Base-by-base conservation (phyloP, 495 filamentous ascomycete species). In the Aspergillus diversus region DNA sequence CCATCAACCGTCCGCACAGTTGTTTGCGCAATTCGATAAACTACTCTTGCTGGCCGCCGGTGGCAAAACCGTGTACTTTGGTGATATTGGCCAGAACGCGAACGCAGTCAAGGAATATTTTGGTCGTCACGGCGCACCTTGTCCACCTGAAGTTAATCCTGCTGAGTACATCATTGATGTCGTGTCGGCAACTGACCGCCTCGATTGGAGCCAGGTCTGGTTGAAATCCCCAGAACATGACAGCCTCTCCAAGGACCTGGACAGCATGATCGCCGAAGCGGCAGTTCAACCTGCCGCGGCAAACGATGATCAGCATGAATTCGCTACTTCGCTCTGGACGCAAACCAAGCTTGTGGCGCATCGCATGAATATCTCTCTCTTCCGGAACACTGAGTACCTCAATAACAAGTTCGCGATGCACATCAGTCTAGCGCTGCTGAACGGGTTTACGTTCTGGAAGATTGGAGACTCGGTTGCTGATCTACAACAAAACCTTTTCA, bases 101-200 rank as follows among this genome's bases (percentile, higher is more conserved):
- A 59, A 74, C 4, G 75, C 71, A 68, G 77, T 63, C 78, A 88
- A 69, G 79, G 78, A 74, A 86, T 96, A 96, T 73, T 97, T 97
- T 64, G 86, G 88, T 66, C 79, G 83, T 37, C 86, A 92, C 67
- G 89, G 92, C 32, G 90, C 89, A 3, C 77, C 82, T 13, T 97
- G 92, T 72, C 90, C 90, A 2, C 60, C 77, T 5, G 84, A 88
- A 6, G 87, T 88, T 5, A 97, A 83, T 49, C 92, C 92, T 27
- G 93, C 93, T 13, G 93, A 97, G 71, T 92, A 89, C 85, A 96
- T 97, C 90, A 81, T 97, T 42, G 92, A 96, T 68, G 89, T 91
- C 55, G 93, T 92, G 43, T 71, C 75, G 73, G 67, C 15, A 68
- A 79, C 9, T n/a, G n/a, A n/a, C n/a, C n/a, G n/a, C n/a, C n/a